Percentiles rank a stretch among this genome's conserved stretches.
Evolutionary conservation across 2,329 filamentous ascomycete genomes (phyloP).

Genomic region (Lasiodiplodia sp.): DNA sequence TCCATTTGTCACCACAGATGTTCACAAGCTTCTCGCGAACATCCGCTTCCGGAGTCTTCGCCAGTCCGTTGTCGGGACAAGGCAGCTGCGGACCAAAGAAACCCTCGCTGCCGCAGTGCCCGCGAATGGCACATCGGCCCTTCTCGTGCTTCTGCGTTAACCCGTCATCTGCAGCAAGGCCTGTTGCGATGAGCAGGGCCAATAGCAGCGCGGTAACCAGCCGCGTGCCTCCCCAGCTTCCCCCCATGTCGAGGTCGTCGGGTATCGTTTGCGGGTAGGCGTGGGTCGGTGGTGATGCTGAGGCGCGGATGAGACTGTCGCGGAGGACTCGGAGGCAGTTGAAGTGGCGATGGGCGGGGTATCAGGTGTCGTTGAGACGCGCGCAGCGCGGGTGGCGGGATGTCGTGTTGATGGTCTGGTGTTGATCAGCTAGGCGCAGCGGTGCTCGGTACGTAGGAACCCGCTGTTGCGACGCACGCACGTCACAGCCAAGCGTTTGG

Average conservation of each 20-base stretch:
- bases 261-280: not conserved
- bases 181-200: constrained; percentile 11
- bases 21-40: constrained; percentile 80
- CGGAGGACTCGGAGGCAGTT: not conserved
- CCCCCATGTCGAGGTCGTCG: constrained; percentile 27
- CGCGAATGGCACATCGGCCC: constrained; percentile 88
- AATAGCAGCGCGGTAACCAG: constrained; percentile 28
- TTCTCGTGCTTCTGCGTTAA: constrained; percentile 73
- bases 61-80: constrained; percentile 88
- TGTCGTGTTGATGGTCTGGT: constrained; percentile 6
- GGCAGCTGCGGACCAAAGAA: constrained; percentile 91
- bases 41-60: constrained; percentile 74
- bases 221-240: constrained; percentile 29
- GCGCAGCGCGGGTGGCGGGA: constrained; percentile 18
- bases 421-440: constrained; percentile 18
- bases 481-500: constrained; percentile 17
- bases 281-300: not conserved
- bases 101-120: constrained; percentile 88
- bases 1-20: constrained; percentile 89
- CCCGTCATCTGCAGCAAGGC: constrained; percentile 34
- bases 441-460: constrained; percentile 20
- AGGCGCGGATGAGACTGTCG: not conserved
- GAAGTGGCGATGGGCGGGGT: not conserved
- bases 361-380: not conserved
- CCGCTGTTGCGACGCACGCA: constrained; percentile 14